These are phyloP conservation scores for Spizellomyces sp. DNA, from an alignment of 192 early-diverging fungal species.

Conservation along the genomic window DNA sequence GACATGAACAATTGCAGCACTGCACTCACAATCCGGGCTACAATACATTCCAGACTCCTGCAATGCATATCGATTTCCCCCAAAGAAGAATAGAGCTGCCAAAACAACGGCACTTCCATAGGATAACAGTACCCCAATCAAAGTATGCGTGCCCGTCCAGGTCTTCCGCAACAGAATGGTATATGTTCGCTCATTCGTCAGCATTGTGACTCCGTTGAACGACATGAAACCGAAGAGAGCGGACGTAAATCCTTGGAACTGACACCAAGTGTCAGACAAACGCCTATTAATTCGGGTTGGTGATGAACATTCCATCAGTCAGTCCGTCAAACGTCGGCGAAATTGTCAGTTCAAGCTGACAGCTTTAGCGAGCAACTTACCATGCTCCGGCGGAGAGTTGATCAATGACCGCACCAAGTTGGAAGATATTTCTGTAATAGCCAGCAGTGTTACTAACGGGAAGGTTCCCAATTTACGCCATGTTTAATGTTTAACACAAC, in stretches of 20 bases:
- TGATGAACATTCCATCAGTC: background rate
- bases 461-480: too few species aligned
- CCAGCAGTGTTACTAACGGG: too few species aligned
- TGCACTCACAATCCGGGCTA: constrained; percentile 25
- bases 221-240: constrained; percentile 3
- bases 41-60: constrained; percentile 26
- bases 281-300: background rate
- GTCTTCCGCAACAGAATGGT: constrained; percentile 15
- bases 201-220: constrained; percentile 3
- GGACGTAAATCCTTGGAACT: constrained; percentile 23
- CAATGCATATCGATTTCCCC: constrained; percentile 8
- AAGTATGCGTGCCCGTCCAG: constrained; percentile 12
- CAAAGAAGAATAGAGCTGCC: background rate
- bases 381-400: background rate
- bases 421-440: constrained; percentile 14
- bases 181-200: constrained; percentile 20
- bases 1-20: background rate
- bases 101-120: background rate
- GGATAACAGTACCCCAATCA: background rate
- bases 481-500: too few species aligned
- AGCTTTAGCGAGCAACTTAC: background rate
- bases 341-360: background rate
- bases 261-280: constrained; percentile 19
- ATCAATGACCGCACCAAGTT: constrained; percentile 12
- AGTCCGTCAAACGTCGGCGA: background rate